Percentiles rank a stretch among this genome's conserved stretches.
phyloP scores from a whole-genome alignment of 139 green algal genomes.

The Asterochloris sp. region DNA sequence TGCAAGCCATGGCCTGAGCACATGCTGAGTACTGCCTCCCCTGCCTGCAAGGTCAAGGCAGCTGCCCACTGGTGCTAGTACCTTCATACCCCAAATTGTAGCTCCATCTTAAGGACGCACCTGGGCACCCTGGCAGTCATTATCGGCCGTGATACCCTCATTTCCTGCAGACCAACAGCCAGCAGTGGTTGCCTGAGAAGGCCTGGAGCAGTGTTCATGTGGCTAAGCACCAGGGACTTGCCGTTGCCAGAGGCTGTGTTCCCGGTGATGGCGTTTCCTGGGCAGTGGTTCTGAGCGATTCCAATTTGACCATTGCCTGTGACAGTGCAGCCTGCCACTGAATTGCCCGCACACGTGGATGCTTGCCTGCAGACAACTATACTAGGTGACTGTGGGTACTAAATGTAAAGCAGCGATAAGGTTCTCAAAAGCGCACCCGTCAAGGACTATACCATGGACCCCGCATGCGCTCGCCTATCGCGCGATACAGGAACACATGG shows the following conservation, averaged over 20 bases:
- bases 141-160: constrained; percentile 3
- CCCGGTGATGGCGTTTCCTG: background rate
- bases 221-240: too few species aligned
- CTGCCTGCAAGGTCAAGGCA: background rate
- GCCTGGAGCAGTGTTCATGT: too few species aligned
- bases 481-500: background rate
- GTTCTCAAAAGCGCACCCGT: background rate
- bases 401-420: background rate
- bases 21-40: too few species aligned
- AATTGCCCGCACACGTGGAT: background rate
- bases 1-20: too few species aligned
- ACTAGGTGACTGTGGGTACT: background rate
- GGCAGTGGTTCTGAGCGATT: constrained; percentile 9
- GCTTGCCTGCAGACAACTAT: background rate
- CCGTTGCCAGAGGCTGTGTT: background rate
- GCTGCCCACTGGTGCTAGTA: background rate
- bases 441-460: background rate
- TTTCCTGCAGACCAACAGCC: background rate
- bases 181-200: too few species aligned
- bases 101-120: background rate
- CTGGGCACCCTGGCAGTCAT: background rate
- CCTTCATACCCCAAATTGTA: background rate
- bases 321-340: too few species aligned
- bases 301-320: background rate
- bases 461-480: background rate